Conservation (phyloP, 2,329 filamentous ascomycete genomes). For the Cercospora brassicicola region DNA sequence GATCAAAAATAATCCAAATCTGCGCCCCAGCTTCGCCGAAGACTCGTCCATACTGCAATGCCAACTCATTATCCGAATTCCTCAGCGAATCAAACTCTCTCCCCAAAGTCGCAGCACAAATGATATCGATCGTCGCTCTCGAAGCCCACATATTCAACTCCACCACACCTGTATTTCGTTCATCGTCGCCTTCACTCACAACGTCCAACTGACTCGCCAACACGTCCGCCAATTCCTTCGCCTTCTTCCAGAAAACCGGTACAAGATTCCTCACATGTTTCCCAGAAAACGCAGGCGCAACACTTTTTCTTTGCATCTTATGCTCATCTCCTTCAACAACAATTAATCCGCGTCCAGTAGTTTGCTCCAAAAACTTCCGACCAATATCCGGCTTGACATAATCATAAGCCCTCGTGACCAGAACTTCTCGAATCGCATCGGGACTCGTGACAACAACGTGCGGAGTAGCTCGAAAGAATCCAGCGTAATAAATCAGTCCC, state of each 20-base stretch:
- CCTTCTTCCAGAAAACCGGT: slow-evolving; percentile 9
- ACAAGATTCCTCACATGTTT: slow-evolving; percentile 31
- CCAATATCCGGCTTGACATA: slow-evolving; percentile 51
- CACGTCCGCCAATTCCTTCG: background rate
- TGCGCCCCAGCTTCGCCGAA: slow-evolving; percentile 6
- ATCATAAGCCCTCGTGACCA: slow-evolving; percentile 55
- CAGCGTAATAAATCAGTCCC: slow-evolving; percentile 44
- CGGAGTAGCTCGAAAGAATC: slow-evolving; percentile 41
- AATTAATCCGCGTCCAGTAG: slow-evolving; percentile 54
- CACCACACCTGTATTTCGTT: background rate
- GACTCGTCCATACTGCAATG: background rate
- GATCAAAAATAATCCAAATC: background rate
- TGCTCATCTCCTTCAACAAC: slow-evolving; percentile 54
- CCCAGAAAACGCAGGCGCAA: slow-evolving; percentile 45
- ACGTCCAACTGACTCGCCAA: background rate
- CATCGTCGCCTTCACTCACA: background rate
- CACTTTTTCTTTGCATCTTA: slow-evolving; percentile 63
- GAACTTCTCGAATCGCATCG: slow-evolving; percentile 50
- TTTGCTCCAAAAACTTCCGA: slow-evolving; percentile 48
- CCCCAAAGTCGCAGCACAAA: slow-evolving; percentile 47
- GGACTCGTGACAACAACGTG: slow-evolving; percentile 43
- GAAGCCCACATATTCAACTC: slow-evolving; percentile 41
- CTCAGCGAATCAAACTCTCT: slow-evolving; percentile 43
- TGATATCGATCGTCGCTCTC: slow-evolving; percentile 45
- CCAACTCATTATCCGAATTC: slow-evolving; percentile 7